Percentiles rank a stretch among this genome's conserved stretches.
These are phyloP conservation scores for Lobosporangium transversale DNA, from an alignment of 192 early-diverging fungal species.

Conservation along the genomic window DNA sequence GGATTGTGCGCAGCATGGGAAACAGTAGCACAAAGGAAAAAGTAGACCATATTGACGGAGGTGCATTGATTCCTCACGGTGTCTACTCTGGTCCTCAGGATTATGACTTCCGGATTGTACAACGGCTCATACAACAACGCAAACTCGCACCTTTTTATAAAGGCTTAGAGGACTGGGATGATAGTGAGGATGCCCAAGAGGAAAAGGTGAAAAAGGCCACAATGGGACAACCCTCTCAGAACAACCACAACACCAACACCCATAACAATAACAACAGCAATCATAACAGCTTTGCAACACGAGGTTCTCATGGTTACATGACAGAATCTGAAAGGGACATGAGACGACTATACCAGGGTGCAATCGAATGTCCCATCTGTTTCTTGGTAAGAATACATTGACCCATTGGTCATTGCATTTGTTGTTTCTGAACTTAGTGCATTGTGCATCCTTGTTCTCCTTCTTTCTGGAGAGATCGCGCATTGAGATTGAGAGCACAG, in stretches of 20 bases:
- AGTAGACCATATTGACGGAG: slow-evolving; percentile 68
- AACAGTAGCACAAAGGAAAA: slow-evolving; percentile 55
- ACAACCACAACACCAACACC: slow-evolving; percentile 9
- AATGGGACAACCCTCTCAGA: background rate
- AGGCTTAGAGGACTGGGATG: slow-evolving; percentile 75
- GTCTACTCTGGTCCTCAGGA: slow-evolving; percentile 80
- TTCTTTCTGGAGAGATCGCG: too few species aligned
- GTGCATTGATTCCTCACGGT: slow-evolving; percentile 70
- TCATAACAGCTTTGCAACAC: background rate
- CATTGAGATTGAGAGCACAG: slow-evolving; percentile 21
- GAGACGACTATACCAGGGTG: slow-evolving; percentile 62
- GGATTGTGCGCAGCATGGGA: slow-evolving; percentile 38
- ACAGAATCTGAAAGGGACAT: slow-evolving; percentile 41
- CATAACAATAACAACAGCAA: slow-evolving; percentile 17
- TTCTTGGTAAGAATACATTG: slow-evolving; percentile 77
- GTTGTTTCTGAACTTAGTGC: too few species aligned
- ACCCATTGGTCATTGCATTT: background rate
- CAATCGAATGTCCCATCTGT: slow-evolving; percentile 95
- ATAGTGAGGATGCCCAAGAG: slow-evolving; percentile 49
- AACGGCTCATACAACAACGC: slow-evolving; percentile 76
- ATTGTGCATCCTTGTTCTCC: too few species aligned
- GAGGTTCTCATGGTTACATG: background rate
- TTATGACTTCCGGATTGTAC: slow-evolving; percentile 78
- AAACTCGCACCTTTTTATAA: slow-evolving; percentile 90
- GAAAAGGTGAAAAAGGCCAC: slow-evolving; percentile 37